Base-by-base conservation (phyloP, 371 early-diverging fungal genomes). In the Massospora cicadina region DNA sequence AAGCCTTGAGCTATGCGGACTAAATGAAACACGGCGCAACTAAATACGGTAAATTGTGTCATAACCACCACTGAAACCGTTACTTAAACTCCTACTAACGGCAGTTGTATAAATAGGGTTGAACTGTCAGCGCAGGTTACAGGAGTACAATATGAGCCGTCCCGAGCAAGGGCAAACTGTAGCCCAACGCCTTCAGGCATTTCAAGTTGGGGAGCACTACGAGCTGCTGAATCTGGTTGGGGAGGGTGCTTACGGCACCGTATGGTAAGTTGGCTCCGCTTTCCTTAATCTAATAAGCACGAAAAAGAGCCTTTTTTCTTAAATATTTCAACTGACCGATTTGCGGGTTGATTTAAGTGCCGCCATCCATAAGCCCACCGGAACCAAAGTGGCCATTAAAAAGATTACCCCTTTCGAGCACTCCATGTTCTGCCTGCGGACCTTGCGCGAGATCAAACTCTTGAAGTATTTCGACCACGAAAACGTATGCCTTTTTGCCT, bases 311-410 rank as follows among this genome's bases (percentile, higher is more conserved):
- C 54, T 58, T 63, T 1, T 57, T 64, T 55, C 43, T 43, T 43
- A 43, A 43, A 28, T 65, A 53, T 28, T 33, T 29, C 30, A 54
- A 65, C 23, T 54, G 17, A 26, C 54, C 43, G 56, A 43, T 30
- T 55, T 55, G 21, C 21, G 2, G 13, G 29, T 23, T 64, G 10
- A 13, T n/a, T 60, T 2, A 76, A 89, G 89, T 65, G 86, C 88
- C 63, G 89, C 89, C 55, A 79, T 84, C 58, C 84, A 91, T 72
- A 81, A 81, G 61, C 84, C 87, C 53, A 87, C 90, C 17, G 89
- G 90, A 5, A 88, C 90, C 72, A 86, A 84, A 68, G 92, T 94
- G 0, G 94, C 95, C 70, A 90, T 94, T 72, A 94, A 94, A 71
- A 89, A 89, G 75, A 88, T 91, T 55, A 83, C 84, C 17, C 89